phyloP scores from a whole-genome alignment of 108 stramenopile genomes.

The Ochromonas danica region DNA sequence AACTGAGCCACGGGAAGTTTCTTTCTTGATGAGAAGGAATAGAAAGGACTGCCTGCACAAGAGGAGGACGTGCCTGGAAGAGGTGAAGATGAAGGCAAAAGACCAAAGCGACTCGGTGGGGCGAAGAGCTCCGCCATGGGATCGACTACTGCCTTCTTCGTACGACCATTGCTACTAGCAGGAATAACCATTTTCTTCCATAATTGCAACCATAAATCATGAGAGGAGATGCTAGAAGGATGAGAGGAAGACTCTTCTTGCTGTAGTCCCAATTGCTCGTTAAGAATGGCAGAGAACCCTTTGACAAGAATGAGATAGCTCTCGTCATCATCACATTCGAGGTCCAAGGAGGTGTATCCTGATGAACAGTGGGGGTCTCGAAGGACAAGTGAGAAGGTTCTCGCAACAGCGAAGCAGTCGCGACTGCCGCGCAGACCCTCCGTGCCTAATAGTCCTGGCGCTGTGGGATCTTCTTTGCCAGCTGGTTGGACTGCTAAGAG shows the following conservation, averaged over 20 bases:
- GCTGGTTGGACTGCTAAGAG: constrained; percentile 79
- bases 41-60: constrained; percentile 1
- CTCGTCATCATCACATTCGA: constrained; percentile 79
- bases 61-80: constrained; percentile 28
- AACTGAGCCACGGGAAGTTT: constrained; percentile 44
- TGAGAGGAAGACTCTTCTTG: not conserved
- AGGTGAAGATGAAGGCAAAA: constrained; percentile 8
- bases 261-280: not conserved
- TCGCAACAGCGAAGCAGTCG: constrained; percentile 57
- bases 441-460: constrained; percentile 61
- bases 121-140: not conserved
- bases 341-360: constrained; percentile 56
- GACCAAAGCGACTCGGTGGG: not conserved
- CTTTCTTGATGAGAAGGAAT: not conserved
- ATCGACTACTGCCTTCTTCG: too few relatives aligned
- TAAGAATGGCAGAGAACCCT: constrained; percentile 59
- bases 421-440: constrained; percentile 65
- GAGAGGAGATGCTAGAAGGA: not conserved
- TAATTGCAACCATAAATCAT: too few relatives aligned
- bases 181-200: not conserved
- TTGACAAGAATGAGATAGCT: constrained; percentile 81
- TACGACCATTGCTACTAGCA: not conserved
- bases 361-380: constrained; percentile 11
- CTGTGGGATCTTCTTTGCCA: constrained; percentile 66
- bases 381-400: constrained; percentile 69